Percentiles rank a stretch among this genome's conserved stretches.
Evolutionary conservation across 2,329 filamentous ascomycete genomes (phyloP).

Genomic region (Fusarium chaquense): DNA sequence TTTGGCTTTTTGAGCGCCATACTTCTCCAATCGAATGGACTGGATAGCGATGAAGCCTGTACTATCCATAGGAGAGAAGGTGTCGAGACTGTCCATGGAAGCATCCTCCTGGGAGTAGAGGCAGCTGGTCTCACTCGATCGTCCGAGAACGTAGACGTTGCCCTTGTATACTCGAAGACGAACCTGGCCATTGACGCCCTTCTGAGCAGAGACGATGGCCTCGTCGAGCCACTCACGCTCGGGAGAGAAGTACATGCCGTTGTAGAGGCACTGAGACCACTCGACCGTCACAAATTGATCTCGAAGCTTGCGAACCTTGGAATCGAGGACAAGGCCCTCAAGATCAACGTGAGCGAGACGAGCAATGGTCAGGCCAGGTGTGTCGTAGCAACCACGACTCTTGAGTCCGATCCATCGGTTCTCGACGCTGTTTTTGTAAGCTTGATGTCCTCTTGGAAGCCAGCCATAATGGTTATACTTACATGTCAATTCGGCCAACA

Average conservation of each 20-base stretch:
- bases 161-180: constrained; percentile 61
- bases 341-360: constrained; percentile 57
- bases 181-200: constrained; percentile 55
- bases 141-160: constrained; percentile 60
- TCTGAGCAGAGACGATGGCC: constrained; percentile 67
- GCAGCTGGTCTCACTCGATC: constrained; percentile 60
- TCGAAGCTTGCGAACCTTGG: constrained; percentile 63
- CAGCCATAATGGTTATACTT: neutral
- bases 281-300: constrained; percentile 63
- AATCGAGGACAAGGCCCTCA: constrained; percentile 67
- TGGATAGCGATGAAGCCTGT: constrained; percentile 68
- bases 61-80: constrained; percentile 77
- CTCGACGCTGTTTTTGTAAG: constrained; percentile 56
- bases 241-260: constrained; percentile 67
- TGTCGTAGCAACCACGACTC: constrained; percentile 55
- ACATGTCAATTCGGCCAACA: constrained; percentile 72
- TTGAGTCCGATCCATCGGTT: constrained; percentile 54
- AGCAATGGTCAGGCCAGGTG: constrained; percentile 38
- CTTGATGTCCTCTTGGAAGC: neutral
- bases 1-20: constrained; percentile 50
- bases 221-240: constrained; percentile 57
- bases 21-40: constrained; percentile 60
- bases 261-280: constrained; percentile 60
- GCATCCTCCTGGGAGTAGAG: constrained; percentile 64
- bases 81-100: constrained; percentile 66